phyloP scores from a whole-genome alignment of 2,329 filamentous ascomycete genomes.

The Pseudogymnoascus pannorum region DNA sequence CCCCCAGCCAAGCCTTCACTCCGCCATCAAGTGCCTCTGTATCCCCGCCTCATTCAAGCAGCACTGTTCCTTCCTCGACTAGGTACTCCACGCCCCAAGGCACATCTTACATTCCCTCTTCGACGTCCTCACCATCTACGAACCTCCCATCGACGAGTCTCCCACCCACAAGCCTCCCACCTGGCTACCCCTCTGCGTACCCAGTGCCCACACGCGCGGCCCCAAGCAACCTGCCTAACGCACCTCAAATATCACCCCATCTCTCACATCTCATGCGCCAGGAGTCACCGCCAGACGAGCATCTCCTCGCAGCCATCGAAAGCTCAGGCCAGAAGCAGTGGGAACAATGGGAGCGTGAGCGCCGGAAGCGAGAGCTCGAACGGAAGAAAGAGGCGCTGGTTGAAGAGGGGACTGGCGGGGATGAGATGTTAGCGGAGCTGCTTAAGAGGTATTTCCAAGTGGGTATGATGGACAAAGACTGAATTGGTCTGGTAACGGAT shows the following conservation, averaged over 20 bases:
- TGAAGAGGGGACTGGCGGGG: neutral
- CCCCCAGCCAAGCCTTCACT: neutral
- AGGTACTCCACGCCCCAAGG: neutral
- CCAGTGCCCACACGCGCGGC: neutral
- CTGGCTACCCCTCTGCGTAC: neutral
- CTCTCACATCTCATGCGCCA: neutral
- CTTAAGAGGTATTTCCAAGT: slow-evolving; percentile 5
- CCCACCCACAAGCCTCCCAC: neutral
- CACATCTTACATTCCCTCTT: neutral
- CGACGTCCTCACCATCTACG: neutral
- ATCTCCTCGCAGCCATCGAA: neutral
- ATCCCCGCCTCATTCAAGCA: slow-evolving; percentile 4
- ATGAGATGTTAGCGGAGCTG: slow-evolving; percentile 4
- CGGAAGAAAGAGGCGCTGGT: slow-evolving; percentile 8
- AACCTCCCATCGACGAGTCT: neutral
- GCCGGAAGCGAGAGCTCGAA: neutral
- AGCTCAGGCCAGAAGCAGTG: neutral
- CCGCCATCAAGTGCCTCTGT: neutral
- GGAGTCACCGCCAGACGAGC: neutral
- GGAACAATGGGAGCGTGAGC: neutral
- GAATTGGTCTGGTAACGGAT: neutral
- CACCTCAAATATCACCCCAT: neutral
- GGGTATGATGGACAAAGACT: neutral
- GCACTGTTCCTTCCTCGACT: neutral
- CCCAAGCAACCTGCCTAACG: neutral